Evolutionary conservation across 2,329 filamentous ascomycete genomes (phyloP), one percentile per base, ranked within the genome.

Genomic region (Alternaria ventricosa): DNA sequence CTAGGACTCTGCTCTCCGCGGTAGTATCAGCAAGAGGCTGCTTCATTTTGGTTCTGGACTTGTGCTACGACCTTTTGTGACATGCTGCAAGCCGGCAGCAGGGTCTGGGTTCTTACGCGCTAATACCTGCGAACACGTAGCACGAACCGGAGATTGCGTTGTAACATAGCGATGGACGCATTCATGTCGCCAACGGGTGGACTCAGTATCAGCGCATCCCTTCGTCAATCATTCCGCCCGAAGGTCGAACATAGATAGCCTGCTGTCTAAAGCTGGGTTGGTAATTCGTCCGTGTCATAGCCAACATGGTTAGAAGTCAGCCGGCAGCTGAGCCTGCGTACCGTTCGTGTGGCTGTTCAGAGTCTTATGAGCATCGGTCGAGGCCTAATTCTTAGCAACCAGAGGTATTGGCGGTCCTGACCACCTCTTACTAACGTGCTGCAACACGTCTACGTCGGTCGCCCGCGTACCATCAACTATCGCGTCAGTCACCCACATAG

Each of bases 371-470:
- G 51, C n/a, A 44, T 49, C 44, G 57, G 57, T 61, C 63, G 57
- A 66, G 60, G 46, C 56, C 51, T 44, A 54, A 18, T 62, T 59
- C 66, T 66, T 61, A 55, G 55, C 58, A 44, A 30, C 51, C 50
- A 51, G 53, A 55, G 51, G 55, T 28, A 54, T 45, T 55, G 33
- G 23, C 47, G 20, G 15, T 55, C 57, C 28, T 45, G 47, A 55
- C 49, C 41, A 27, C 33, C 55, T 54, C 60, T 61, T 65, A 46
- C 63, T 58, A 55, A 49, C 54, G 20, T 36, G 18, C 23, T 46
- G 10, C 25, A 45, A 45, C 22, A 28, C 45, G 43, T n/a, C 23
- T 33, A 56, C 50, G 43, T 63, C 22, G 27, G 43, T 33, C 41
- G 27, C 28, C 36, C 41, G 46, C 36, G 43, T 33, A 51, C 45